Percentiles rank a stretch among this genome's conserved stretches.
Evolutionary conservation across 495 filamentous ascomycete species (phyloP).

Genomic region (Talaromyces proteolyticus): DNA sequence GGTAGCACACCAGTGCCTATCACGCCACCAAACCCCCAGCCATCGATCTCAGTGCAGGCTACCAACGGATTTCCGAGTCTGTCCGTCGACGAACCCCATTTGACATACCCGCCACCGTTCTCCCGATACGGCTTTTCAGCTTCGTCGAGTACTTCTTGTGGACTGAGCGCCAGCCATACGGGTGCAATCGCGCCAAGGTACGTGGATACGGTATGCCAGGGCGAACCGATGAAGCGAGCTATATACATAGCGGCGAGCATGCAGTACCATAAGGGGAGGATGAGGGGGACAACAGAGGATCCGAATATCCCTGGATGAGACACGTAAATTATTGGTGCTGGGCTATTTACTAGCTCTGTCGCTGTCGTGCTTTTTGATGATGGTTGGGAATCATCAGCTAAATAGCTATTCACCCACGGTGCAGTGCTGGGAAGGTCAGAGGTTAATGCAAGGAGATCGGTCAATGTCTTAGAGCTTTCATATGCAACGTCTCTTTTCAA

Average conservation of each 20-base stretch:
- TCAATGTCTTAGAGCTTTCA: slow-evolving; percentile 79
- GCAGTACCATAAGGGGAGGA: slow-evolving; percentile 54
- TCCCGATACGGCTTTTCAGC: slow-evolving; percentile 40
- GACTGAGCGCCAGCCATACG: slow-evolving; percentile 70
- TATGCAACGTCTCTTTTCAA: slow-evolving; percentile 58
- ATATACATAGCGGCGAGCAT: slow-evolving; percentile 63
- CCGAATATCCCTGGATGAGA: slow-evolving; percentile 83
- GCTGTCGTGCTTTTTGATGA: slow-evolving; percentile 12
- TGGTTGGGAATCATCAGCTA: slow-evolving; percentile 30
- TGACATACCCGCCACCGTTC: slow-evolving; percentile 47
- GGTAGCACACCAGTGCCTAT: slow-evolving; percentile 49
- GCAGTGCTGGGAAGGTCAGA: slow-evolving; percentile 57
- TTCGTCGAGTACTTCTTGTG: slow-evolving; percentile 59
- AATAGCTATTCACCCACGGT: slow-evolving; percentile 47
- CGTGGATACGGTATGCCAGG: slow-evolving; percentile 72
- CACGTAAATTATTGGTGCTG: slow-evolving; percentile 59
- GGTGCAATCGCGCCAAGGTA: slow-evolving; percentile 75
- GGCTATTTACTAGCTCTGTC: not conserved
- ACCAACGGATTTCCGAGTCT: slow-evolving; percentile 48
- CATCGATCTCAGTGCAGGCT: slow-evolving; percentile 70
- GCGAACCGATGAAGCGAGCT: slow-evolving; percentile 73
- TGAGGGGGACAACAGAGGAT: slow-evolving; percentile 71
- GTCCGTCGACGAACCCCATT: slow-evolving; percentile 78
- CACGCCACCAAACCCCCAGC: slow-evolving; percentile 76
- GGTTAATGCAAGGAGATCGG: slow-evolving; percentile 76